Base-by-base conservation (phyloP, 2,329 filamentous ascomycete species). In the Penicillium frequentans region DNA sequence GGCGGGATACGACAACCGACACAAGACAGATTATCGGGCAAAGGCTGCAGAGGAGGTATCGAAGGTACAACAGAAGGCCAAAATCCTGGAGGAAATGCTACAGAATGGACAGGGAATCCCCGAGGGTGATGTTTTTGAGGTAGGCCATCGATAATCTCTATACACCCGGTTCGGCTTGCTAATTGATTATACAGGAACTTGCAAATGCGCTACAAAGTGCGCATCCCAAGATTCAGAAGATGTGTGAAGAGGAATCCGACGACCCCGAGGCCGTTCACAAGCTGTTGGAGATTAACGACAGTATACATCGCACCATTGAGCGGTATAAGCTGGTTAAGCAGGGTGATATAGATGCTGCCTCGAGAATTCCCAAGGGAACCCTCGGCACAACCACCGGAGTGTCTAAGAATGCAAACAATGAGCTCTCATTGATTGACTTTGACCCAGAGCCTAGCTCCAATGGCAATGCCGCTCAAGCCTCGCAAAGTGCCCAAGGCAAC, bases 181-280 rank as follows among this genome's bases (percentile, higher is more conserved):
- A 24, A 63, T 48, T 56, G 21, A 29, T 55, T 19, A 58, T 51
- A 59, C 56, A 93, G 81, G 95, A 99, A 80, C 83, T 99, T 53
- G 93, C 93, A 5, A 88, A 90, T 62, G 87, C 95, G 10, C 82
- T 99, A 46, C 90, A 91, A 73, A 97, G 90, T 70, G 95, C 95
- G 2, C 95, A 99, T 69, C 95, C 95, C 9, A 99, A 99, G 79
- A 98, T 99, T 63, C 93, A 98, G 73, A 97, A 91, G 78, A 99
- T 99, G 93, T 98, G 93, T 70, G 93, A 98, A 75, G 95, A 99
- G 75, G 95, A 99, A 71, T 97, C 93, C 11, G 93, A 98, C 60
- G 95, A 99, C 70, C 88, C 92, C 60, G 95, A 97, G 78, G 95
- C 95, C 5, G 95, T 99, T 6, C 90, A 92, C 44, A 96, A 96